Conservation (phyloP, 768 basidiomycete species). For the Boletellus ananas region DNA sequence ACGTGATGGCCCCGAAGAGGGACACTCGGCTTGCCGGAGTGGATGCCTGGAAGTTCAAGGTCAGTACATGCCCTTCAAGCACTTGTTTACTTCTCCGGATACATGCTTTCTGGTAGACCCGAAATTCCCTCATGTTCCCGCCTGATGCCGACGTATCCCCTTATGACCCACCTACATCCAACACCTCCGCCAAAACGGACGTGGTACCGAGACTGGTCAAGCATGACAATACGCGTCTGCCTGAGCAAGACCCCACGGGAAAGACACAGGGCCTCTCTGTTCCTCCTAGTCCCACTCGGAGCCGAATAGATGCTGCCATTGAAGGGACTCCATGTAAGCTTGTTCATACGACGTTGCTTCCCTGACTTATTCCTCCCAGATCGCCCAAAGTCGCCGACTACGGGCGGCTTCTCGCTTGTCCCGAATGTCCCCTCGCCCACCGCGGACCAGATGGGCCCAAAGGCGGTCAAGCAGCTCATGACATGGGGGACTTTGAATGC, state of each 20-base stretch:
- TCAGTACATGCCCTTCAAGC: conserved; percentile 23
- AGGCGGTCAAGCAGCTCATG: conserved; percentile 88
- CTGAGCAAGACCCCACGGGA: conserved; percentile 58
- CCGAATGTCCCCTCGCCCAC: conserved; percentile 86
- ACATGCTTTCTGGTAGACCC: conserved; percentile 48
- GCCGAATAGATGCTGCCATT: conserved; percentile 89
- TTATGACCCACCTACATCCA: conserved; percentile 47
- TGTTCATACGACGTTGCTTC: background rate
- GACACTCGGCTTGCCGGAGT: conserved; percentile 70
- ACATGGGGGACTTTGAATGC: conserved; percentile 94
- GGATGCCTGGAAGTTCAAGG: conserved; percentile 83
- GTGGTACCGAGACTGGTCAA: conserved; percentile 62
- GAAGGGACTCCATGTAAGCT: conserved; percentile 83
- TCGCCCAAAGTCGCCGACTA: conserved; percentile 53
- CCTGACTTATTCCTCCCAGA: conserved; percentile 41
- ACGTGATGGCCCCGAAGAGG: conserved; percentile 80
- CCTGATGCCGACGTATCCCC: conserved; percentile 89
- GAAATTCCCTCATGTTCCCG: conserved; percentile 93
- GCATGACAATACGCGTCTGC: conserved; percentile 78
- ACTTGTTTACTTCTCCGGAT: conserved; percentile 1
- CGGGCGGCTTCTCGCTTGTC: conserved; percentile 68
- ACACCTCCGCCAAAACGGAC: conserved; percentile 28
- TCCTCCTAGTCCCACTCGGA: conserved; percentile 87
- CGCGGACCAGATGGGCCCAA: conserved; percentile 73
- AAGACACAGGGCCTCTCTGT: conserved; percentile 44